Evolutionary conservation across 768 basidiomycete species (phyloP), one percentile per base, ranked within the genome.

Genomic region (Leccinum subgranulosum): DNA sequence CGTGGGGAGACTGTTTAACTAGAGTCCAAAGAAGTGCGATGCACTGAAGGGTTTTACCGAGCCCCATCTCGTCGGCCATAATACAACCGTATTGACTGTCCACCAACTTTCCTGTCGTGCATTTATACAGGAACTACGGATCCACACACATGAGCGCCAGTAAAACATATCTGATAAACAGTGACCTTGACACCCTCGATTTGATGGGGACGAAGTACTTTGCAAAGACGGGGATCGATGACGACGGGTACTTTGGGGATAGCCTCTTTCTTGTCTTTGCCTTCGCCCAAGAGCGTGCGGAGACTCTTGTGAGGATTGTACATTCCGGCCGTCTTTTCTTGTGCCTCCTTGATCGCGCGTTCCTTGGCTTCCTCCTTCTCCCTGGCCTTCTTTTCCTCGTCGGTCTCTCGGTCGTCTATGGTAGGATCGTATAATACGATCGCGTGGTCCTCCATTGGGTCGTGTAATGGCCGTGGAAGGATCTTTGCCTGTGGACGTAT

Each of bases 51-150:
- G 95, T 96, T 73, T 97, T 95, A 17, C 93, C 96, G 14, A 98
- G 84, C 66, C 96, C 96, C 96, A 99, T 99, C 74, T 96, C 96
- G 67, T 99, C 96, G 1, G 96, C 96, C 96, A 99, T 98, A 72
- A 99, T 99, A 68, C 96, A 98, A 0, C 92, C 92, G 59, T 86
- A 88, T 60, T 96, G 93, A 65, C 93, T 90, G 47, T 92, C 88
- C 36, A 90, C 90, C 55, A 95, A 73, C 85, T 95, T 90, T 1
- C 95, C 97, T 0, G 94, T 97, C 5, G 94, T 87, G 73, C 95
- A 97, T 73, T 84, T 87, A 74, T 96, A 99, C 71, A 99, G 73
- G 73, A 99, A 98, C 94, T 99, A 64, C 19, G 8, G 34, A 39
- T 49, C 4, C 55, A 61, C n/a, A 61, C n/a, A 41, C 17, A 58